phyloP scores from a whole-genome alignment of 768 basidiomycete genomes.

The Pisolithus orientalis region DNA sequence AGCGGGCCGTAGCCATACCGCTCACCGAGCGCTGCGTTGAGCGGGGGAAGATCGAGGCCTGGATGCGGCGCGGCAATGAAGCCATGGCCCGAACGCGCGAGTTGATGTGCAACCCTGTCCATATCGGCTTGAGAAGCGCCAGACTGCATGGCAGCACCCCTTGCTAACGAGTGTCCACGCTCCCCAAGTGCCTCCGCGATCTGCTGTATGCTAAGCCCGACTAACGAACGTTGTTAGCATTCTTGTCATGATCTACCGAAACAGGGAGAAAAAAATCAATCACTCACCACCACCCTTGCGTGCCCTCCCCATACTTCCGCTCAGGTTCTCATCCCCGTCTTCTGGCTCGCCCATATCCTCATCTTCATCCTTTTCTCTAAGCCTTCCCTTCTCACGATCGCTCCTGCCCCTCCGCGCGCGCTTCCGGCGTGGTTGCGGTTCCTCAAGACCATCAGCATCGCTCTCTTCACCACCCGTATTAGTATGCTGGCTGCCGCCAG shows the following conservation, averaged over 20 bases:
- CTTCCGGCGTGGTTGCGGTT: constrained; percentile 54
- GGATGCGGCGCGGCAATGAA: constrained; percentile 33
- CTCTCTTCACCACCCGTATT: constrained; percentile 36
- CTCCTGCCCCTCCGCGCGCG: constrained; percentile 39
- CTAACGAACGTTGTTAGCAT: constrained; percentile 11
- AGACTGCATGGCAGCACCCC: constrained; percentile 21
- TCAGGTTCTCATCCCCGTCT: constrained; percentile 25
- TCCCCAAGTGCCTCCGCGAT: constrained; percentile 30
- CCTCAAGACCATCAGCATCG: constrained; percentile 32
- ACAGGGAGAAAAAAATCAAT: background rate
- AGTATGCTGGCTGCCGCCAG: constrained; percentile 28
- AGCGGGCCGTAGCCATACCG: constrained; percentile 33
- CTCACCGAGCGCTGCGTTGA: constrained; percentile 37
- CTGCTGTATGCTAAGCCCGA: constrained; percentile 30
- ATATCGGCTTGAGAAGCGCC: constrained; percentile 14
- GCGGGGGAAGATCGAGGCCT: constrained; percentile 60
- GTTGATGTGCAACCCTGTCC: constrained; percentile 29
- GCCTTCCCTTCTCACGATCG: constrained; percentile 32
- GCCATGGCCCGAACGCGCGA: constrained; percentile 30
- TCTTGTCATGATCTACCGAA: background rate
- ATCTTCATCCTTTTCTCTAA: constrained; percentile 37
- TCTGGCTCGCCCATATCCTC: constrained; percentile 44
- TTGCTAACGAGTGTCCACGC: constrained; percentile 27
- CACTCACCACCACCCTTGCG: constrained; percentile 25
- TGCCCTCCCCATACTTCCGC: constrained; percentile 19